Conservation (phyloP, 2,329 filamentous ascomycete species). For the Phoma sp. region DNA sequence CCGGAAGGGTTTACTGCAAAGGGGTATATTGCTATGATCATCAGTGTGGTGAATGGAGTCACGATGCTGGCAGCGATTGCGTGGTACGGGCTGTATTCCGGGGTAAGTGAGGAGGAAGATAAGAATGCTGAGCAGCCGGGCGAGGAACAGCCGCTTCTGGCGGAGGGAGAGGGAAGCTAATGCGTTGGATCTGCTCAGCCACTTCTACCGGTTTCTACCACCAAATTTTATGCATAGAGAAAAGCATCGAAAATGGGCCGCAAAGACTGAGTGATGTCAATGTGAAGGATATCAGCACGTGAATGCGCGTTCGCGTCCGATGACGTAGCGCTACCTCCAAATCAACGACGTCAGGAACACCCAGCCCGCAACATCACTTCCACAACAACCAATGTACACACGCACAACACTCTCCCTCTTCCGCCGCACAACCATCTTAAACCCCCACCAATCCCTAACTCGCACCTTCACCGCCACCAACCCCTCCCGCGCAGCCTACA, state of each 20-base stretch:
- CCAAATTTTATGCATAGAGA: no score
- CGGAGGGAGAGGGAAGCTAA: background rate
- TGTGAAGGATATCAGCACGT: background rate
- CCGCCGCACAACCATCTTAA: background rate
- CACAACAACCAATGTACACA: slow-evolving; percentile 13
- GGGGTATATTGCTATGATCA: background rate
- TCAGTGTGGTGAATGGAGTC: background rate
- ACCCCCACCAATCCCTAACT: background rate
- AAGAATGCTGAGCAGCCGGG: background rate
- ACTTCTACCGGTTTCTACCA: no score
- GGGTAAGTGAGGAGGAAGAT: background rate
- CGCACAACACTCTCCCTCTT: background rate
- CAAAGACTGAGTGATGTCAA: no score
- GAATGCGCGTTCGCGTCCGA: slow-evolving; percentile 3
- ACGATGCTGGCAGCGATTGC: slow-evolving; percentile 7
- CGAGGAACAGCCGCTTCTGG: background rate
- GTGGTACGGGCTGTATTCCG: slow-evolving; percentile 6
- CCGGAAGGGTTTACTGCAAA: slow-evolving; percentile 3
- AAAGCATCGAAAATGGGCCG: no score
- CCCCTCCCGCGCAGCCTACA: slow-evolving; percentile 31
- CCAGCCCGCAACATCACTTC: background rate
- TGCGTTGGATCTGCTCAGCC: background rate
- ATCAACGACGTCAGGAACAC: slow-evolving; percentile 11
- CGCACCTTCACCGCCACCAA: slow-evolving; percentile 21
- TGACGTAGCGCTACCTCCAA: slow-evolving; percentile 2